Evolutionary conservation across 306 rosid species (phyloP).

Genomic region (Vigna nakashimae): DNA sequence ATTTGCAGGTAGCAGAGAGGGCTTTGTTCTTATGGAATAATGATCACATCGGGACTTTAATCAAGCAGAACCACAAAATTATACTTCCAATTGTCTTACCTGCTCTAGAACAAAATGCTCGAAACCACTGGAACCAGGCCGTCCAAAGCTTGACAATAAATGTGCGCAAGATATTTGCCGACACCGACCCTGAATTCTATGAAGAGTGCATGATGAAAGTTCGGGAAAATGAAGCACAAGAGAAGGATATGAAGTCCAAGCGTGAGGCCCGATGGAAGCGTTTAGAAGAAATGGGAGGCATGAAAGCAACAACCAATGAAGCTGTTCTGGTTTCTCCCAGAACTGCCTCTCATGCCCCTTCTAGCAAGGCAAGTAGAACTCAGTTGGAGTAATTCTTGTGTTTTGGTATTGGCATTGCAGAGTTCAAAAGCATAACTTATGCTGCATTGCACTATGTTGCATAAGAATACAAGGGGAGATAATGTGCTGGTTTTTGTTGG

Average conservation of each 20-base stretch:
- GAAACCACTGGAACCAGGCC: constrained; percentile 93
- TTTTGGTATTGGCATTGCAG: constrained; percentile 42
- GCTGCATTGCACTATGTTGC: not conserved
- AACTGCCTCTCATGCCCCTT: constrained; percentile 52
- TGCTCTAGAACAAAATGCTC: constrained; percentile 75
- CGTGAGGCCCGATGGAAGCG: constrained; percentile 83
- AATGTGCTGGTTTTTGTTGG: constrained; percentile 37
- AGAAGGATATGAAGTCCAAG: constrained; percentile 56
- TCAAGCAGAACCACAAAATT: constrained; percentile 76
- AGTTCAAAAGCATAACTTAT: constrained; percentile 20
- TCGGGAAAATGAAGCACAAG: constrained; percentile 76
- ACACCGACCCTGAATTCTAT: constrained; percentile 72
- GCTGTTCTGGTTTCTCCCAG: constrained; percentile 79
- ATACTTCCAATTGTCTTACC: constrained; percentile 91
- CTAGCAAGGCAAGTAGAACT: constrained; percentile 60
- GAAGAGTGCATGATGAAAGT: constrained; percentile 80
- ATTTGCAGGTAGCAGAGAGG: constrained; percentile 93
- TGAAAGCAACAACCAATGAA: constrained; percentile 73
- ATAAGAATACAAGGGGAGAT: constrained; percentile 38
- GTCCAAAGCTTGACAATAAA: constrained; percentile 89
- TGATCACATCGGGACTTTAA: constrained; percentile 77
- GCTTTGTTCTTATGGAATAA: constrained; percentile 97
- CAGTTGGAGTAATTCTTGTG: constrained; percentile 39
- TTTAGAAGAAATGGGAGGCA: constrained; percentile 87
- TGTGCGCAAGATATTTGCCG: constrained; percentile 84